Percentiles rank a stretch among this genome's conserved stretches.
Conservation (phyloP, 2,329 filamentous ascomycete genomes). For the Raffaelea ambrosiae region DNA sequence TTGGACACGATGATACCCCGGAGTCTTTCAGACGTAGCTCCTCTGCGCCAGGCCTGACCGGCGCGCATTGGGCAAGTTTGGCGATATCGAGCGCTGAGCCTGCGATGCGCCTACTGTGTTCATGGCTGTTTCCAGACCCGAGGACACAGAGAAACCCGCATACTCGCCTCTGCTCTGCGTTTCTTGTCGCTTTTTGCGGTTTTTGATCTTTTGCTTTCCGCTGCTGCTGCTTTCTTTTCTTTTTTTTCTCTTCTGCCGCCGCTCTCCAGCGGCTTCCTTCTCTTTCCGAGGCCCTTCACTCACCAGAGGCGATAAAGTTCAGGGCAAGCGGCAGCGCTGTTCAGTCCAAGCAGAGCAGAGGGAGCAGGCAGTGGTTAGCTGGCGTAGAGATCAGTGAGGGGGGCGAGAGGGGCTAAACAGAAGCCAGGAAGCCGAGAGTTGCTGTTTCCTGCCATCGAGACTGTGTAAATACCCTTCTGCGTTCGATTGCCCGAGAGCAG, state of each 20-base stretch:
- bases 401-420: neutral
- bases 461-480: constrained; percentile 57
- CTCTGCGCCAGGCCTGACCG: no score
- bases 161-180: no score
- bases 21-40: neutral
- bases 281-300: constrained; percentile 38
- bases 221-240: constrained; percentile 47
- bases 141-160: no score
- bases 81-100: no score
- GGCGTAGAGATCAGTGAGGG: neutral
- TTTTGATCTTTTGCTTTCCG: constrained; percentile 31
- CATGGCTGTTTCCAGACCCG: no score
- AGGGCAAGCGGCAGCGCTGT: constrained; percentile 71
- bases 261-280: constrained; percentile 2
- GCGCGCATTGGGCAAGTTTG: no score
- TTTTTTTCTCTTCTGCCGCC: neutral
- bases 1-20: neutral
- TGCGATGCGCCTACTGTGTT: no score
- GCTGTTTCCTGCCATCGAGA: no score
- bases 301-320: constrained; percentile 88
- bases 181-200: neutral
- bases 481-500: constrained; percentile 72
- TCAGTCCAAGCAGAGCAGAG: neutral
- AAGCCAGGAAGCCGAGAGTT: no score
- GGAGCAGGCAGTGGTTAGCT: constrained; percentile 6